A percentile compares a stretch with the other conserved stretches of the same genome.
Conservation (phyloP, 2,329 filamentous ascomycete genomes). For the Eurotiales sp. region DNA sequence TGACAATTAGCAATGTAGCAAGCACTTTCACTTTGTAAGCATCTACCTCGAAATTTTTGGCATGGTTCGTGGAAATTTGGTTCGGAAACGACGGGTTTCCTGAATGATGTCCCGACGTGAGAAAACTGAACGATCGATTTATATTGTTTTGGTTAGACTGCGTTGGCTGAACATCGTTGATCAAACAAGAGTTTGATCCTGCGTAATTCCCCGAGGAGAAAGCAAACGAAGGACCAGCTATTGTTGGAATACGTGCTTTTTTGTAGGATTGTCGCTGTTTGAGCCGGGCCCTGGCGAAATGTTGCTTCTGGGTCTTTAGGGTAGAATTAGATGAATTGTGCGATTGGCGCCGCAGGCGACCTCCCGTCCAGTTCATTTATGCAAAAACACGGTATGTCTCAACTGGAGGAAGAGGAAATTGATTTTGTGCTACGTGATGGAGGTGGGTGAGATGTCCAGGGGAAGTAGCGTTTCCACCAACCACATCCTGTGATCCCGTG, state of each 20-base stretch:
- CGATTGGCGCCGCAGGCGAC: slow-evolving; percentile 39
- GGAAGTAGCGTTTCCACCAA: too few relatives aligned
- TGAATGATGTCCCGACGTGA: neutral
- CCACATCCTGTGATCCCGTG: neutral
- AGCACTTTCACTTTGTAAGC: neutral
- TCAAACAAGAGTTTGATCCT: neutral
- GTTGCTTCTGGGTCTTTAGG: slow-evolving; percentile 28
- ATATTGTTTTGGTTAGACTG: neutral
- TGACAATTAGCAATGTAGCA: neutral
- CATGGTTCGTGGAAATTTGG: neutral
- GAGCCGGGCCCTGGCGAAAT: slow-evolving; percentile 30
- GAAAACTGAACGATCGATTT: neutral
- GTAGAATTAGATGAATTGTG: slow-evolving; percentile 25
- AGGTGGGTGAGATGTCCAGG: neutral
- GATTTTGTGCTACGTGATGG: too few relatives aligned
- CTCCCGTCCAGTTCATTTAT: slow-evolving; percentile 45
- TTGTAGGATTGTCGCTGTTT: slow-evolving; percentile 16
- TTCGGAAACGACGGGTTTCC: neutral
- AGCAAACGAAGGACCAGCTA: slow-evolving; percentile 9
- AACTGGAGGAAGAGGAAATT: neutral
- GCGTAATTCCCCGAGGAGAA: neutral
- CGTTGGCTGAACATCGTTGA: neutral
- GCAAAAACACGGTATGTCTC: neutral
- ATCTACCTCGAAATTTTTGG: neutral
- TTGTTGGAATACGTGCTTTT: slow-evolving; percentile 15